Evolutionary conservation across 192 early-diverging fungal genomes (phyloP), one percentile per base, ranked within the genome.

Genomic region (Backusella sp.): DNA sequence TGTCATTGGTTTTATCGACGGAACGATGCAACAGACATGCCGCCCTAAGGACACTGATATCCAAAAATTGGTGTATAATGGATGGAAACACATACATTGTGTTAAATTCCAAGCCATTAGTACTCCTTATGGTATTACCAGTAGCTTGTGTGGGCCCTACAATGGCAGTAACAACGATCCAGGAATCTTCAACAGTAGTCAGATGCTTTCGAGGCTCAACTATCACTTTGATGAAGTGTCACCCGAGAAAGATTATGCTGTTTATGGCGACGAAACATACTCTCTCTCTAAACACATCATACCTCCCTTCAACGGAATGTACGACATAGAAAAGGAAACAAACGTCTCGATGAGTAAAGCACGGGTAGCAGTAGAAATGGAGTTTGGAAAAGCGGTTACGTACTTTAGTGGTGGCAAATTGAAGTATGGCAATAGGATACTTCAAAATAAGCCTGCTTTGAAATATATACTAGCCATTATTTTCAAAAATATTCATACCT

Each of bases 401-500:
- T 68, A 19, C 19, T 68, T 68, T 21, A 68, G 36, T 8, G 17
- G 36, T 1, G 11, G 17, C 17, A 68, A 68, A 68, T 39, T 8
- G 34, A 37, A 37, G 67, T 23, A 68, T 39, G 36, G 19, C 3
- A 35, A 35, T 4, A 69, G 41, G 39, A 9, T 69, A 59, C 53
- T 23, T 23, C 8, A 69, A 36, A 36, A n/a, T 7, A 23, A 4
- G 14, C 68, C 37, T 8, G 37, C 37, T 21, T 39, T 39, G 23
- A 7, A 23, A n/a, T 69, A 69, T 36, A 68, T 68, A 2, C 4
- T 68, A 2, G 17, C 19, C 11, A 39, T 37, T 0, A 17, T 36
- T 35, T 41, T 69, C 11, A 69, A 69, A 39, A 69, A 23, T 23
- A 23, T 69, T 12, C 68, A 69, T n/a, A 69, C 68, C 3, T 69